Conservation (phyloP, 2,329 filamentous ascomycete genomes). For the Alternaria sp. region DNA sequence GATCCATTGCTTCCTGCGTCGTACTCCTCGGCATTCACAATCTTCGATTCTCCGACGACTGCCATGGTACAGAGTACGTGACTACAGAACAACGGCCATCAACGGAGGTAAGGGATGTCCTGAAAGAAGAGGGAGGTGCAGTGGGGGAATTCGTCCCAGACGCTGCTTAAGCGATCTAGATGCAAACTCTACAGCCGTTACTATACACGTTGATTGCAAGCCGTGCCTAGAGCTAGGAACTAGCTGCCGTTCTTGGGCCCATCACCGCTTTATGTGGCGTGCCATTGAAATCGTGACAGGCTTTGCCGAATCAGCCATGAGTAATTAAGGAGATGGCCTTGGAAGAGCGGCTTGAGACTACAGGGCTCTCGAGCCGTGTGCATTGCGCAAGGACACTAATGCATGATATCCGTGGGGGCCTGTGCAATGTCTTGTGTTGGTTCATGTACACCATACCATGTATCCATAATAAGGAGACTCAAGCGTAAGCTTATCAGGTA, state of each 20-base stretch:
- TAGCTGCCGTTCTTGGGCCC: not conserved
- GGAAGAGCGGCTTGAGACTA: not conserved
- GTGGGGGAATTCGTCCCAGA: not conserved
- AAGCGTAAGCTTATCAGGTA: not conserved
- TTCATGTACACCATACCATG: too few species aligned
- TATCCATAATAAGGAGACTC: not conserved
- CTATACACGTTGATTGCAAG: not conserved
- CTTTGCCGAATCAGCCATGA: not conserved
- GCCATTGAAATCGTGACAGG: not conserved
- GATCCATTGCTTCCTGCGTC: conserved; percentile 7
- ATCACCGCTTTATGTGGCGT: not conserved
- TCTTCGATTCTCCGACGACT: conserved; percentile 4
- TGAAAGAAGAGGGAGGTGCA: not conserved
- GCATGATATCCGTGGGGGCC: not conserved
- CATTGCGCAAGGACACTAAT: not conserved
- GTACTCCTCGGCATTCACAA: conserved; percentile 16
- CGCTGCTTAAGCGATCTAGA: not conserved
- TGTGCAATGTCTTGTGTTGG: not conserved
- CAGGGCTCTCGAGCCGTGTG: not conserved
- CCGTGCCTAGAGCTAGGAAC: not conserved
- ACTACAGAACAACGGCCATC: not conserved
- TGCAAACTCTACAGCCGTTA: not conserved
- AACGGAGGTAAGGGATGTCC: not conserved
- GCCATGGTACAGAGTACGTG: conserved; percentile 2
- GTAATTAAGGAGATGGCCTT: not conserved